These are phyloP conservation scores for Sphaceloma murrayae DNA, from an alignment of 2,329 filamentous ascomycete genomes.

Conservation along the genomic window DNA sequence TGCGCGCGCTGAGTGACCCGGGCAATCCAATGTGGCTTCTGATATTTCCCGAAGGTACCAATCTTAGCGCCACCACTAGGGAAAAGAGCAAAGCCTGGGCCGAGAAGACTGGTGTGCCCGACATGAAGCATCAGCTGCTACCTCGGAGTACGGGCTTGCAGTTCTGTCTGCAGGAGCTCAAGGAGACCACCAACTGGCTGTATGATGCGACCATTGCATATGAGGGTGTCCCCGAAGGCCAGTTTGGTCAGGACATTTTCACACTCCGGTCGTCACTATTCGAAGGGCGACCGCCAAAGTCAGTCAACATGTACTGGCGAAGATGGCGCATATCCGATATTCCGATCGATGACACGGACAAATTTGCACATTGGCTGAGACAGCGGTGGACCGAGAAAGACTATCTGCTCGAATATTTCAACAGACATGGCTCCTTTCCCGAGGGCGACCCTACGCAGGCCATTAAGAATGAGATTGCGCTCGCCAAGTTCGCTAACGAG, in stretches of 20 bases:
- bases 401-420: slow-evolving; percentile 66
- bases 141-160: slow-evolving; percentile 69
- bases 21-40: slow-evolving; percentile 78
- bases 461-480: slow-evolving; percentile 29
- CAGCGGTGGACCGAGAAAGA: slow-evolving; percentile 85
- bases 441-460: slow-evolving; percentile 43
- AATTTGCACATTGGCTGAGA: slow-evolving; percentile 71
- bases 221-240: slow-evolving; percentile 72
- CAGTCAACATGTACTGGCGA: slow-evolving; percentile 90
- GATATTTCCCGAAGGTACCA: slow-evolving; percentile 78
- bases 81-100: slow-evolving; percentile 64
- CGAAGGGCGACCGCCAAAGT: slow-evolving; percentile 74
- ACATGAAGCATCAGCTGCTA: slow-evolving; percentile 59
- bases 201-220: slow-evolving; percentile 92
- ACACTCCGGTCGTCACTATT: slow-evolving; percentile 75
- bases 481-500: slow-evolving; percentile 28
- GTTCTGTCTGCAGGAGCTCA: slow-evolving; percentile 66
- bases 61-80: slow-evolving; percentile 61
- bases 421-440: slow-evolving; percentile 66
- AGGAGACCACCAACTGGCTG: slow-evolving; percentile 62
- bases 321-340: slow-evolving; percentile 72
- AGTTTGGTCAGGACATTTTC: slow-evolving; percentile 77
- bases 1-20: slow-evolving; percentile 58
- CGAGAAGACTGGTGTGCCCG: slow-evolving; percentile 57
- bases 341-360: slow-evolving; percentile 58